These are phyloP conservation scores for Cyclocybe aegerita DNA, from an alignment of 768 basidiomycete species.

Conservation along the genomic window DNA sequence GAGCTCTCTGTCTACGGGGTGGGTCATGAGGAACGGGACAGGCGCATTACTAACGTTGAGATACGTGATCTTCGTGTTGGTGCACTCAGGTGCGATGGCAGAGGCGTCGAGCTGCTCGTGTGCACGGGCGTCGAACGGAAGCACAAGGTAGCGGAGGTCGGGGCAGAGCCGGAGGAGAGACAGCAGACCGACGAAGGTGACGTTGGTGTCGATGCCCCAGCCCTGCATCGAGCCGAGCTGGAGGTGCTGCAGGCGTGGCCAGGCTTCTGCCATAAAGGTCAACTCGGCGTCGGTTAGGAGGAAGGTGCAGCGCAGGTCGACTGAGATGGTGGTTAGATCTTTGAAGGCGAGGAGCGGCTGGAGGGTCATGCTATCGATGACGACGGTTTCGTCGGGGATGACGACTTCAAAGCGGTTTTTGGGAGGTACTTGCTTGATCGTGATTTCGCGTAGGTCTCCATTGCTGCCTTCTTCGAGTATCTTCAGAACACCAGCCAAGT, in stretches of 20 bases:
- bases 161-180: constrained; percentile 7
- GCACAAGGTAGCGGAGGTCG: constrained; percentile 1
- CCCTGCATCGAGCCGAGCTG: constrained; percentile 6
- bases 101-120: constrained; percentile 2
- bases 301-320: constrained; percentile 7
- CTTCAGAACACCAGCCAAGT: not conserved
- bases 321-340: constrained; percentile 5
- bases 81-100: not conserved
- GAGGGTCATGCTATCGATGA: not conserved
- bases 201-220: not conserved
- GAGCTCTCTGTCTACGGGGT: no score
- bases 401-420: not conserved
- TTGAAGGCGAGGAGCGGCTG: constrained; percentile 7
- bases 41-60: constrained; percentile 6
- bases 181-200: constrained; percentile 9
- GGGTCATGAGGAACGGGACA: constrained; percentile 6
- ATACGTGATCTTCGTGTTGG: constrained; percentile 8
- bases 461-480: constrained; percentile 2
- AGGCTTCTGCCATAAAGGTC: constrained; percentile 11
- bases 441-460: not conserved
- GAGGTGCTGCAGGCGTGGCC: constrained; percentile 10
- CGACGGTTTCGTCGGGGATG: not conserved
- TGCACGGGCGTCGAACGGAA: constrained; percentile 2
- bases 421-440: not conserved
- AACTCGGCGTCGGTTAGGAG: constrained; percentile 8